Evolutionary conservation across 345 rosid species (phyloP).

Genomic region (Streptanthus diversifolius): DNA sequence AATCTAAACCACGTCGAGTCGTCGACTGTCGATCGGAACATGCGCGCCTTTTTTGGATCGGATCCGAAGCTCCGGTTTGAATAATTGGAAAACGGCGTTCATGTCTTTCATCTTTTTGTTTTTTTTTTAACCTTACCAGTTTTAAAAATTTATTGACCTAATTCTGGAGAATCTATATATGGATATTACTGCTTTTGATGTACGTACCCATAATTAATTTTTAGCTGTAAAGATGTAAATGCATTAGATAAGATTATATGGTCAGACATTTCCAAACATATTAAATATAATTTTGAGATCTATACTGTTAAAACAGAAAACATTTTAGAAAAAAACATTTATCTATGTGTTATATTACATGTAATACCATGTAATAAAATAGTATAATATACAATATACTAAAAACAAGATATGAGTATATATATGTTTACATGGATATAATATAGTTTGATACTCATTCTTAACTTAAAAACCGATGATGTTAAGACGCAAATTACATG

Average conservation of each 20-base stretch:
- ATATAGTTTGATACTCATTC: no score
- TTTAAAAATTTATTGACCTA: background rate
- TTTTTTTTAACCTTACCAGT: background rate
- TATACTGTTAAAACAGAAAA: no score
- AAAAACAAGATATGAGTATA: no score
- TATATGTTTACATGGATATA: no score
- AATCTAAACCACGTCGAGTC: background rate
- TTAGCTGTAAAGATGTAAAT: background rate
- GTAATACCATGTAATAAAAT: no score
- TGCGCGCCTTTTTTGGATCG: conserved; percentile 35
- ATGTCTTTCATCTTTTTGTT: background rate
- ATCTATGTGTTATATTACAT: no score
- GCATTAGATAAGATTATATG: background rate
- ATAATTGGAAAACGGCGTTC: background rate
- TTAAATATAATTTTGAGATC: no score
- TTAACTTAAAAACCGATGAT: no score
- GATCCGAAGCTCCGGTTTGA: conserved; percentile 48
- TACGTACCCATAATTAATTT: background rate
- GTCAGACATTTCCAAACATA: background rate
- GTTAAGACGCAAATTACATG: no score
- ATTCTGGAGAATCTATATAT: background rate
- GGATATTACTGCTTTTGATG: background rate
- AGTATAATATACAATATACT: no score
- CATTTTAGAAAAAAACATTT: no score
- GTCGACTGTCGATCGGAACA: background rate